Evolutionary conservation across 2,329 filamentous ascomycete genomes (phyloP), one percentile per base, ranked within the genome.

Genomic region (Zasmidium angulare): DNA sequence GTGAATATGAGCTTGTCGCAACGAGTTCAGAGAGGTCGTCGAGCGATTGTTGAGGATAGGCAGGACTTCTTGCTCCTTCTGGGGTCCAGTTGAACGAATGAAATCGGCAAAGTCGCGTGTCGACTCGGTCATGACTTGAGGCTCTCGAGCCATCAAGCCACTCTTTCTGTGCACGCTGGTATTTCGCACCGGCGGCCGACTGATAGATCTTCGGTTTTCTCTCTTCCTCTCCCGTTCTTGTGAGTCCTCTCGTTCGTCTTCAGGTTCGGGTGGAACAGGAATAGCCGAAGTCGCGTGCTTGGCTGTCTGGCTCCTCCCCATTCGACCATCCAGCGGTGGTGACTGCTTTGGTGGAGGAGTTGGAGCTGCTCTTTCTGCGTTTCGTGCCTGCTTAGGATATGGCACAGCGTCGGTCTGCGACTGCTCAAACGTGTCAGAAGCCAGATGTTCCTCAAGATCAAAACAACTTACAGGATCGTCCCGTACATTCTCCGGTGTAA

Each of bases 81-180:
- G 58, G 68, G 93, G 89, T 1, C 91, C 91, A 26, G 91, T 96
- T 0, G 89, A 90, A 60, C 91, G 88, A 69, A 96, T 91, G 72
- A 96, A 97, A 60, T 96, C 89, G 21, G 91, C 90, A 76, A 97
- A 91, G 68, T 96, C 93, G 49, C 86, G 82, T 9, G 89, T 85
- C 0, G 91, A 91, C 62, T 93, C 89, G 3, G 82, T 80, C 10
- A 86, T 82, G 9, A 89, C 80, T 62, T 89, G 84, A 1, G 91
- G 87, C 65, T 96, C 92, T 63, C 92, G 84, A 22, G 91, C 86
- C 60, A 73, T 66, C 14, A 75, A 59, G 64, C 75, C 71, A 58
- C 72, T 72, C 43, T 60, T 66, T 50, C 68, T 60, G 53, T 69
- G 66, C 24, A 63, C 63, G 56, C 69, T 73, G 19, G 63, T 65